Conservation (phyloP, 2,329 filamentous ascomycete species). For the Pleomassaria siparia region DNA sequence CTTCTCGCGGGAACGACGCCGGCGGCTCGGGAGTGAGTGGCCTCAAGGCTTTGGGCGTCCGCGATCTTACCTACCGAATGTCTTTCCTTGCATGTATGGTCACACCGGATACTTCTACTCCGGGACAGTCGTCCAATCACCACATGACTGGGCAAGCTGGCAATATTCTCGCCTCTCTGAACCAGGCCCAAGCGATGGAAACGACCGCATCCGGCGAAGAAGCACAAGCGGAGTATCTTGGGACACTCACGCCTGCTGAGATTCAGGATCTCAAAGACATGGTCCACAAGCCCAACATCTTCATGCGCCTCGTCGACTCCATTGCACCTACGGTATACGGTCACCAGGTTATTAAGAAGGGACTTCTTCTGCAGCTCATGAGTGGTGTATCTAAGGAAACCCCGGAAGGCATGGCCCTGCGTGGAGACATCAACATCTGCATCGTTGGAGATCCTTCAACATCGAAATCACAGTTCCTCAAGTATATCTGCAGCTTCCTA, state of each 20-base stretch:
- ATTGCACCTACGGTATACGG: slow-evolving; percentile 97
- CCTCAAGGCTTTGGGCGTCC: slow-evolving; percentile 87
- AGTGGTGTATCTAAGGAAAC: slow-evolving; percentile 93
- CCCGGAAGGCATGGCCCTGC: slow-evolving; percentile 88
- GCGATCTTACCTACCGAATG: slow-evolving; percentile 91
- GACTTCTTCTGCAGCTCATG: slow-evolving; percentile 88
- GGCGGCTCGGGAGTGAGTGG: slow-evolving; percentile 85
- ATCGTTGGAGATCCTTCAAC: slow-evolving; percentile 97
- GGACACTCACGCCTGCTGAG: slow-evolving; percentile 81
- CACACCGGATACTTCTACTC: slow-evolving; percentile 79
- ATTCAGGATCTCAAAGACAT: slow-evolving; percentile 90
- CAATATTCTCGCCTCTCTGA: slow-evolving; percentile 83
- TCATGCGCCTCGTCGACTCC: slow-evolving; percentile 86
- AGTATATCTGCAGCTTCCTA: slow-evolving; percentile 97
- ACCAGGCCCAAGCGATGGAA: slow-evolving; percentile 69
- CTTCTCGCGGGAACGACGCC: slow-evolving; percentile 72
- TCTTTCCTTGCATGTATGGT: slow-evolving; percentile 99
- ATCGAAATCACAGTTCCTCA: slow-evolving; percentile 96
- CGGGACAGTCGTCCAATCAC: slow-evolving; percentile 72
- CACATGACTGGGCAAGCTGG: slow-evolving; percentile 71
- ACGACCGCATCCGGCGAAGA: slow-evolving; percentile 71
- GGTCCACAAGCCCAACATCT: slow-evolving; percentile 96
- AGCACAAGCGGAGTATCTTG: slow-evolving; percentile 82
- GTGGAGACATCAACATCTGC: slow-evolving; percentile 98
- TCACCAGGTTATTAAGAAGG: slow-evolving; percentile 97